These are phyloP conservation scores for Blastocystis sp. DNA, from an alignment of 352 stramenopile genomes.

Conservation along the genomic window DNA sequence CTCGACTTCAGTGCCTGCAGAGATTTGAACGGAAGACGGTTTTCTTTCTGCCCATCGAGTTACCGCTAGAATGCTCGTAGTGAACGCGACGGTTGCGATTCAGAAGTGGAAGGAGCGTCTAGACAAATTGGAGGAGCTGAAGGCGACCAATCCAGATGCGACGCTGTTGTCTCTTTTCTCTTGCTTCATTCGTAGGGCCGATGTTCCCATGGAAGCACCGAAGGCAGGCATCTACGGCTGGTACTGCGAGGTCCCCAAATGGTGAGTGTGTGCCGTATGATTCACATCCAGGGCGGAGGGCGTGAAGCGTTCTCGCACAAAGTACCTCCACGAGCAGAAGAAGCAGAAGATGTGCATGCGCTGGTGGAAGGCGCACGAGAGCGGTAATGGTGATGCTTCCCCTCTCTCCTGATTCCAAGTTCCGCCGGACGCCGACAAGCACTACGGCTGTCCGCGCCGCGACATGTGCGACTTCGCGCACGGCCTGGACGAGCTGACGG, in stretches of 20 bases:
- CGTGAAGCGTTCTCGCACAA: slow-evolving; percentile 53
- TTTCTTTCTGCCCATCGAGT: neutral
- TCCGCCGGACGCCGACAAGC: slow-evolving; percentile 55
- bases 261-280: neutral
- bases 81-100: slow-evolving; percentile 63
- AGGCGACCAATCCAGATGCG: slow-evolving; percentile 34
- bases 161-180: neutral
- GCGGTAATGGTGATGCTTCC: slow-evolving; percentile 5
- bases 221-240: slow-evolving; percentile 63
- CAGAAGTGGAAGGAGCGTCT: slow-evolving; percentile 67
- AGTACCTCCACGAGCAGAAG: slow-evolving; percentile 52
- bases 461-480: slow-evolving; percentile 63
- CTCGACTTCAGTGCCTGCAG: slow-evolving; percentile 64
- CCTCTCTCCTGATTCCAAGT: neutral
- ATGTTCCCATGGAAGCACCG: slow-evolving; percentile 62
- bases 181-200: neutral
- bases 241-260: slow-evolving; percentile 65
- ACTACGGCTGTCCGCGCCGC: slow-evolving; percentile 68
- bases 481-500: slow-evolving; percentile 59
- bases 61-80: slow-evolving; percentile 34
- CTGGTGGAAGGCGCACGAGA: slow-evolving; percentile 65
- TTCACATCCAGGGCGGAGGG: slow-evolving; percentile 40
- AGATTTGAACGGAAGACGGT: slow-evolving; percentile 67
- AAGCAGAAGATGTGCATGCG: slow-evolving; percentile 68
- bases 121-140: slow-evolving; percentile 65